Conservation (phyloP, 805 yeast genomes). For the Candida easanensis region DNA sequence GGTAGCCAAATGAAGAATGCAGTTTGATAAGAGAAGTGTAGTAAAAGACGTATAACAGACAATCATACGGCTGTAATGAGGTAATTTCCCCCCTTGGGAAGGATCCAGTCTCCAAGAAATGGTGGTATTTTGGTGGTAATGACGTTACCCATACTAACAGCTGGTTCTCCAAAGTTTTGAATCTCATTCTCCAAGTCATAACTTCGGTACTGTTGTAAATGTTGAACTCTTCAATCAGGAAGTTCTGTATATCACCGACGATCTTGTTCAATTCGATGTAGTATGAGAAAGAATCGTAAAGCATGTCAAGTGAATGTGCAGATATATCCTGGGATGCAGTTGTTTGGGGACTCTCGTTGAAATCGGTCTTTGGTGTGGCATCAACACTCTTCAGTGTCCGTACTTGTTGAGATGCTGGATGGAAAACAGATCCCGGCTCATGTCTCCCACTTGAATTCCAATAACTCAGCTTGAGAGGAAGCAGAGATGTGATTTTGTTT, state of each 20-base stretch:
- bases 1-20: constrained; percentile 25
- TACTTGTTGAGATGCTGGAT: constrained; percentile 8
- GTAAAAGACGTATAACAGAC: constrained; percentile 21
- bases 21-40: constrained; percentile 22
- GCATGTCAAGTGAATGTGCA: constrained; percentile 2
- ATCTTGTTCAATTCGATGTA: constrained; percentile 23
- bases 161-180: constrained; percentile 20
- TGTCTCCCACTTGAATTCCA: constrained; percentile 13
- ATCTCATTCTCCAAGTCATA: constrained; percentile 19
- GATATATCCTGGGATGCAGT: background rate
- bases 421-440: background rate
- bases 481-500: constrained; percentile 15
- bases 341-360: constrained; percentile 5
- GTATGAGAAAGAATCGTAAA: constrained; percentile 24
- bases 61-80: constrained; percentile 17
- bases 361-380: constrained; percentile 6
- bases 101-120: constrained; percentile 15
- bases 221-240: constrained; percentile 22
- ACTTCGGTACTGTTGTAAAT: constrained; percentile 18
- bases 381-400: constrained; percentile 10
- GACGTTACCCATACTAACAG: constrained; percentile 20
- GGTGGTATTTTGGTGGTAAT: constrained; percentile 14
- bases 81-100: background rate
- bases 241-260: constrained; percentile 24
- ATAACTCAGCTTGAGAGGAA: constrained; percentile 18